phyloP scores from a whole-genome alignment of 164 flowering plant genomes.

The Chimonanthus salicifolius region DNA sequence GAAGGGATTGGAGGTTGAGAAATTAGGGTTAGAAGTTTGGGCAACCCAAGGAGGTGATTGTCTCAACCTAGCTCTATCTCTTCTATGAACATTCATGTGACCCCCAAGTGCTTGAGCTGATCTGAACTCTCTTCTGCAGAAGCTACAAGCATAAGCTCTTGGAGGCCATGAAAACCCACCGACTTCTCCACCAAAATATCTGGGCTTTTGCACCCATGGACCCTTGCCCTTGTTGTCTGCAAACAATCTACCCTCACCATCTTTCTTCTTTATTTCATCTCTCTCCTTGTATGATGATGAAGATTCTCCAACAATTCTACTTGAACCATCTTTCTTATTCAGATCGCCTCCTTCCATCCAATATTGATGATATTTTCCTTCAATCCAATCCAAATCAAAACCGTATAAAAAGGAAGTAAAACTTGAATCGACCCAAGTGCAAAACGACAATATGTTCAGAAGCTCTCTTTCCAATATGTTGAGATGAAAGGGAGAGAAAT shows the following conservation, averaged over 20 bases:
- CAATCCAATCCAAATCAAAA: not conserved
- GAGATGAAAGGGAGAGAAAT: not conserved
- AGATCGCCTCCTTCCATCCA: too few species aligned
- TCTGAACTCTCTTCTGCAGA: slow-evolving; percentile 68
- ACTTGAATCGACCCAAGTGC: not conserved
- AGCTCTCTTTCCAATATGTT: not conserved
- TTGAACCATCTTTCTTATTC: too few species aligned
- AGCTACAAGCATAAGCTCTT: slow-evolving; percentile 63
- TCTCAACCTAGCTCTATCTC: slow-evolving; percentile 64
- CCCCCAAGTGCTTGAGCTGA: slow-evolving; percentile 50
- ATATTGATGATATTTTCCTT: not conserved
- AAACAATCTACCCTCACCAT: not conserved
- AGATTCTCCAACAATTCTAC: too few species aligned
- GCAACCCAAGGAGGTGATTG: slow-evolving; percentile 33
- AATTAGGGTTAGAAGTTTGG: slow-evolving; percentile 17
- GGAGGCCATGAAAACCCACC: slow-evolving; percentile 72
- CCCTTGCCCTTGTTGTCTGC: not conserved
- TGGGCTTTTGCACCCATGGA: slow-evolving; percentile 4
- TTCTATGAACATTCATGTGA: slow-evolving; percentile 68
- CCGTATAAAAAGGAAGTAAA: not conserved
- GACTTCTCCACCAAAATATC: slow-evolving; percentile 5
- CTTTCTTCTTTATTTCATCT: slow-evolving; percentile 4
- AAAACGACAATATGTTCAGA: too few species aligned
- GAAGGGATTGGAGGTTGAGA: slow-evolving; percentile 16
- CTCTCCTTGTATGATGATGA: slow-evolving; percentile 7